Evolutionary conservation across 164 flowering plant genomes (phyloP).

Genomic region (Echeveria elegans): DNA sequence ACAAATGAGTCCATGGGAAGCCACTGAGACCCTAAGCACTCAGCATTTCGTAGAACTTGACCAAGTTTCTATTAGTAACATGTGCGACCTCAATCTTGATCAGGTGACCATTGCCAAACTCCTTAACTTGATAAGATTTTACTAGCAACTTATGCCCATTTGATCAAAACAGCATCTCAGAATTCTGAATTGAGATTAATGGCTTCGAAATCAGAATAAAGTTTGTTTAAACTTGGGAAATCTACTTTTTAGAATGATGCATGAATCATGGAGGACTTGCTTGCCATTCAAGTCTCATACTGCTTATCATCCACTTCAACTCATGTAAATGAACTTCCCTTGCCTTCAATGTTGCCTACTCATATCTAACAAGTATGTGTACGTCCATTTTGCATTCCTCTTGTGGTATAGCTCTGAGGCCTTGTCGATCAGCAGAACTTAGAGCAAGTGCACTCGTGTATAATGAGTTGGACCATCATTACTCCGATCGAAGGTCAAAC

Average conservation of each 20-base stretch:
- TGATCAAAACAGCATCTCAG: neutral
- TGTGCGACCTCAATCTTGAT: neutral
- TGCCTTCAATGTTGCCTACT: neutral
- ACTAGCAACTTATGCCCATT: neutral
- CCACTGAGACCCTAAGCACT: neutral
- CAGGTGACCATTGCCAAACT: neutral
- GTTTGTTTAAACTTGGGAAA: neutral
- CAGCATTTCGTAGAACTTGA: neutral
- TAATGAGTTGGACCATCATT: too few species aligned
- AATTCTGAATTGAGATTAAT: neutral
- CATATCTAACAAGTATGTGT: neutral
- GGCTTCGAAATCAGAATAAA: neutral
- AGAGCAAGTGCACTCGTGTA: too few species aligned
- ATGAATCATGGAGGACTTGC: conserved; percentile 4
- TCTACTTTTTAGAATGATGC: neutral
- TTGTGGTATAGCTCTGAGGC: neutral
- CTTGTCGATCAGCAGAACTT: too few species aligned
- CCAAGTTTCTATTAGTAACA: neutral
- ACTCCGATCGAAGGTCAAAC: too few species aligned
- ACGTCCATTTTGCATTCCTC: too few species aligned
- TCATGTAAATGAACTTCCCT: neutral
- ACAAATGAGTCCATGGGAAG: conserved; percentile 5
- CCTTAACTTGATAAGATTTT: neutral
- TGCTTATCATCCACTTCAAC: neutral
- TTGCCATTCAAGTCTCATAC: neutral